Percentiles rank a stretch among this genome's conserved stretches.
phyloP scores from a whole-genome alignment of 1,284 basidiomycete genomes.

The Xerocomus nothofagi region DNA sequence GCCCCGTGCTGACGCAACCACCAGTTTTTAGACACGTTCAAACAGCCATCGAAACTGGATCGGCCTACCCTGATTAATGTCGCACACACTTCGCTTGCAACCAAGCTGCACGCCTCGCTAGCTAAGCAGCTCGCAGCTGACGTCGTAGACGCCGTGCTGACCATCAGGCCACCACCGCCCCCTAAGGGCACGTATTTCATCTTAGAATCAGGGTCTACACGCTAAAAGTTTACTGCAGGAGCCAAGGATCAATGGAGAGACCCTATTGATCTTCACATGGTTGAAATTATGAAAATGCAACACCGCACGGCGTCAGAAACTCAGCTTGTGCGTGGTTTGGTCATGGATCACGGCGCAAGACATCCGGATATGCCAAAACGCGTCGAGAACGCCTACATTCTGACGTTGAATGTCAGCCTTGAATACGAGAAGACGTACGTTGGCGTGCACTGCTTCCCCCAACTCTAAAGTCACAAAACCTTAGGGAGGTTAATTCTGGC shows the following conservation, averaged over 20 bases:
- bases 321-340: conserved; percentile 93
- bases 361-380: conserved; percentile 99
- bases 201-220: conserved; percentile 19
- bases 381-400: conserved; percentile 93
- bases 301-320: conserved; percentile 98
- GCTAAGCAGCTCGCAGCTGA: conserved; percentile 90
- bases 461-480: conserved; percentile 25
- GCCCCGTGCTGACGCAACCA: conserved; percentile 17
- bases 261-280: conserved; percentile 98
- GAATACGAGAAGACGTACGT: conserved; percentile 99
- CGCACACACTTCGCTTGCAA: conserved; percentile 92
- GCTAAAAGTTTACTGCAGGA: conserved; percentile 41
- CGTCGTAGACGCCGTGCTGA: conserved; percentile 93
- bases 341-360: conserved; percentile 93
- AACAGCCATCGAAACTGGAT: conserved; percentile 74
- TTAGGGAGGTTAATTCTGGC: conserved; percentile 96
- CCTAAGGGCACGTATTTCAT: conserved; percentile 48
- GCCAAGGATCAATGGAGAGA: conserved; percentile 69
- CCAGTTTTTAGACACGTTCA: conserved; percentile 93
- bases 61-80: conserved; percentile 91
- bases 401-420: conserved; percentile 96
- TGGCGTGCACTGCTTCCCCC: conserved; percentile 12
- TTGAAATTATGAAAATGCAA: conserved; percentile 99
- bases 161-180: conserved; percentile 77
- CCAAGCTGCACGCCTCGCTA: conserved; percentile 84